These are phyloP conservation scores for Penicillium mononematosum DNA, from an alignment of 495 filamentous ascomycete species.

Conservation along the genomic window DNA sequence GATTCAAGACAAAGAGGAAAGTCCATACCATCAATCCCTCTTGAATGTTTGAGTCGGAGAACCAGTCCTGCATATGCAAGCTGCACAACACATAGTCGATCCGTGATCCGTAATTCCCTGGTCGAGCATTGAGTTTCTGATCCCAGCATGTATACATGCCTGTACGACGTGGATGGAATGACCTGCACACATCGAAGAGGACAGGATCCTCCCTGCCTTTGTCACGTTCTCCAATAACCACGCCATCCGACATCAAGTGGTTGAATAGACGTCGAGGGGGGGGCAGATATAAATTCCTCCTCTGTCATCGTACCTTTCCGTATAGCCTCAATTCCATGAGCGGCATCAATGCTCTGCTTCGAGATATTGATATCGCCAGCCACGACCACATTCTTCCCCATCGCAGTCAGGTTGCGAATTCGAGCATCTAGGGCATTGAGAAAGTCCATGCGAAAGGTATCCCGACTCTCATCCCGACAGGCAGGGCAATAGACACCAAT, in stretches of 20 bases:
- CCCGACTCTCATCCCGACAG: slow-evolving; percentile 77
- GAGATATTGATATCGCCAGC: slow-evolving; percentile 92
- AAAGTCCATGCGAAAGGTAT: slow-evolving; percentile 79
- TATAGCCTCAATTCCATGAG: slow-evolving; percentile 65
- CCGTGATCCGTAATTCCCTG: slow-evolving; percentile 84
- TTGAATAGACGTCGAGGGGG: slow-evolving; percentile 80
- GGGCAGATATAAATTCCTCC: slow-evolving; percentile 69
- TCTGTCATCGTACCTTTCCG: slow-evolving; percentile 64
- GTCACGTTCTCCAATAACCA: slow-evolving; percentile 68
- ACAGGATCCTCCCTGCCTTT: slow-evolving; percentile 70
- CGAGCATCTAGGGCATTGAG: slow-evolving; percentile 76
- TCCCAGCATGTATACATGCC: slow-evolving; percentile 99
- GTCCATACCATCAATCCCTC: slow-evolving; percentile 75
- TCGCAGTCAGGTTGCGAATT: slow-evolving; percentile 75
- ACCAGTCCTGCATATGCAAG: slow-evolving; percentile 78
- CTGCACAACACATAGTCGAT: slow-evolving; percentile 94
- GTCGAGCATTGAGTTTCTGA: slow-evolving; percentile 78
- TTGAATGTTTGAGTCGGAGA: slow-evolving; percentile 86
- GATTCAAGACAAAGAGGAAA: not conserved
- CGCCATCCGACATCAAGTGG: slow-evolving; percentile 71
- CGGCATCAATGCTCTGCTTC: slow-evolving; percentile 68
- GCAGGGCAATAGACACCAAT: slow-evolving; percentile 90
- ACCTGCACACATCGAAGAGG: slow-evolving; percentile 82
- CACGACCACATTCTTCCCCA: slow-evolving; percentile 79
- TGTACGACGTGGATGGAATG: slow-evolving; percentile 71